Evolutionary conservation across 345 rosid species (phyloP).

Genomic region (Murraya paniculata): DNA sequence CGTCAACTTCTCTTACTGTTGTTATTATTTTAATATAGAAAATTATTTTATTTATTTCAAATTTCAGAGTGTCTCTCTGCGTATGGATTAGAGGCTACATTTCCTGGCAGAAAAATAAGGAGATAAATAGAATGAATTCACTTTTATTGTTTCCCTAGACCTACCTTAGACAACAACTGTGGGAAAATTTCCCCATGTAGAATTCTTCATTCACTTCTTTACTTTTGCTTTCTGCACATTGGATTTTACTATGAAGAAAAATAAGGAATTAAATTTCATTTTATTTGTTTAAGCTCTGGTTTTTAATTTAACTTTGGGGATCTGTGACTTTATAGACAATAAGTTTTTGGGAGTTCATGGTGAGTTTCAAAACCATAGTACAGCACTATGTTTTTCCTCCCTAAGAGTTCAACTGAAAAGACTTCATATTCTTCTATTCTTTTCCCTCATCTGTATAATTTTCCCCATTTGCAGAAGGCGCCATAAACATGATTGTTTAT

Average conservation of each 20-base stretch:
- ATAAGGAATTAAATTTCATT: neutral
- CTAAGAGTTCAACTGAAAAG: neutral
- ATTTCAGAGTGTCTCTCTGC: neutral
- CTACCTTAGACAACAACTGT: neutral
- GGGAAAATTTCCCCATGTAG: neutral
- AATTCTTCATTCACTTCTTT: neutral
- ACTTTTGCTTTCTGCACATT: neutral
- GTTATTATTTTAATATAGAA: neutral
- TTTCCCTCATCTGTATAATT: constrained; percentile 5
- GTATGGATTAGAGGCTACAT: neutral
- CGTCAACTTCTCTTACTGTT: neutral
- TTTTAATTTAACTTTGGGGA: neutral
- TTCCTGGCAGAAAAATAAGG: neutral
- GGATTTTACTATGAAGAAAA: neutral
- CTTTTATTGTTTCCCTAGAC: neutral
- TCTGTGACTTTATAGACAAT: neutral
- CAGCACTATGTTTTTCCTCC: neutral
- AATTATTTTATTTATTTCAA: neutral
- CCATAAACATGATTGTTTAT: constrained; percentile 91
- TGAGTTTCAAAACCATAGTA: neutral
- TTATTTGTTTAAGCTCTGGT: neutral
- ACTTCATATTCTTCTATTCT: neutral
- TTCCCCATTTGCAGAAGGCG: constrained; percentile 59
- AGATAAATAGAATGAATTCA: neutral
- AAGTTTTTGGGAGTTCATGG: neutral